Conservation (phyloP, 2,329 filamentous ascomycete genomes). For the Alternaria sp. region DNA sequence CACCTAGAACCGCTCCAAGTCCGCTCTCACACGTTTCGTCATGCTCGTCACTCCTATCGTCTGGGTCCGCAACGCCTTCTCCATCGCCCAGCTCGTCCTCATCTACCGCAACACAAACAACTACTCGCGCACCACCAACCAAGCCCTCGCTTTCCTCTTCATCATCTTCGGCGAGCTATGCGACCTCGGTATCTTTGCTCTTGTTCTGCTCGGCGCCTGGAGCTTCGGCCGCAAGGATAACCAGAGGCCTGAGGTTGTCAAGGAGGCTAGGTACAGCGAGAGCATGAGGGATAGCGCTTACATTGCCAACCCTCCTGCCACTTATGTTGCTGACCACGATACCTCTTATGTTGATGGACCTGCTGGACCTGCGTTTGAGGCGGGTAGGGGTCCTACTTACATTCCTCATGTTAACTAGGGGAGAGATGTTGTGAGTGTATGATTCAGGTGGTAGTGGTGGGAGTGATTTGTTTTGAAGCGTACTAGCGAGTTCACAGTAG, state of each 20-base stretch:
- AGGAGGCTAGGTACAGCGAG: constrained; percentile 11
- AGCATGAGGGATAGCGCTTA: not conserved
- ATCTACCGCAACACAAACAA: constrained; percentile 16
- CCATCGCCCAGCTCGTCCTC: constrained; percentile 20
- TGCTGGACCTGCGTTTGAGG: not conserved
- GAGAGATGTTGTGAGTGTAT: not conserved
- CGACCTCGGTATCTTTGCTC: constrained; percentile 15
- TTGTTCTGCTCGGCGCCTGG: constrained; percentile 19
- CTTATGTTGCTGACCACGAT: not conserved
- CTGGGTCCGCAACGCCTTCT: constrained; percentile 24
- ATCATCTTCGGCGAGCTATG: constrained; percentile 26
- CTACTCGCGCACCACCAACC: constrained; percentile 25
- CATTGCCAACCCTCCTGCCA: not conserved
- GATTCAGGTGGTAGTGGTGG: not conserved
- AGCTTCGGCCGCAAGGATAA: constrained; percentile 19
- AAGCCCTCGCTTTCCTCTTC: constrained; percentile 26
- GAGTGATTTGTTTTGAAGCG: not conserved
- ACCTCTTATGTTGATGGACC: not conserved
- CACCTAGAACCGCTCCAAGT: constrained; percentile 2
- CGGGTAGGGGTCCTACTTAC: not conserved
- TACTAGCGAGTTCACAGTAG: not conserved
- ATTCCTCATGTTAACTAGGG: not conserved
- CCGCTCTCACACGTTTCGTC: constrained; percentile 15
- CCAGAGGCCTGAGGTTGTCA: not conserved
- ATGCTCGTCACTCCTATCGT: constrained; percentile 20